Evolutionary conservation across 805 yeast genomes (phyloP).

Genomic region (Isabelozyma gotoi): DNA sequence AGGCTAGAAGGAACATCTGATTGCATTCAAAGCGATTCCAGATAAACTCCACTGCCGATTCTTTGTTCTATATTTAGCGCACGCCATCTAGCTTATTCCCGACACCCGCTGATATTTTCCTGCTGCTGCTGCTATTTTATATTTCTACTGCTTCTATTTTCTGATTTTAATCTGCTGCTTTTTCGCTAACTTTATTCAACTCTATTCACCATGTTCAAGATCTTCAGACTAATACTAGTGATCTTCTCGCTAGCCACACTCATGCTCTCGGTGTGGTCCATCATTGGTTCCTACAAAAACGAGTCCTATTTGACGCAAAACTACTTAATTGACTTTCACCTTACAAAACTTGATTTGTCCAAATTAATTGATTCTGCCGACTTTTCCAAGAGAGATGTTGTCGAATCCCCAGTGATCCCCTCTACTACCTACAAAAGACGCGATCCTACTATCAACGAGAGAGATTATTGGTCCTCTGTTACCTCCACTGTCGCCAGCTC

Average conservation of each 20-base stretch:
- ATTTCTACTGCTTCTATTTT: too few relatives aligned
- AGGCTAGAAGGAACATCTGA: too few relatives aligned
- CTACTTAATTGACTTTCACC: conserved; percentile 36
- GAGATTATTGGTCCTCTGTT: conserved; percentile 1
- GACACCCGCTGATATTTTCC: too few relatives aligned
- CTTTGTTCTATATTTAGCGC: too few relatives aligned
- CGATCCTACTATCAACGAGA: background rate
- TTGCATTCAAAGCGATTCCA: too few relatives aligned
- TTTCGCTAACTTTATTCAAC: too few relatives aligned
- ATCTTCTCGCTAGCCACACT: conserved; percentile 31
- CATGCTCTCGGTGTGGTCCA: conserved; percentile 33
- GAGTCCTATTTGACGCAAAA: conserved; percentile 30
- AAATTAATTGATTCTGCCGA: conserved; percentile 20
- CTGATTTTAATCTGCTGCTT: too few relatives aligned
- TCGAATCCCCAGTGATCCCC: background rate
- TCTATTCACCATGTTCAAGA: conserved; percentile 23
- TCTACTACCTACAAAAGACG: background rate
- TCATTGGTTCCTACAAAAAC: conserved; percentile 39
- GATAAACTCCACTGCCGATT: too few relatives aligned
- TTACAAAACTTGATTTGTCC: conserved; percentile 30
- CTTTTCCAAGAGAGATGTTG: conserved; percentile 10
- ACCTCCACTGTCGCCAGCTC: conserved; percentile 5
- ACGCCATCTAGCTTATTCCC: too few relatives aligned
- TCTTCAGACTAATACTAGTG: conserved; percentile 32
- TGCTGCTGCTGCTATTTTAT: too few relatives aligned